Evolutionary conservation across 495 filamentous ascomycete genomes (phyloP).

Genomic region (Lasiosphaeria ovina): DNA sequence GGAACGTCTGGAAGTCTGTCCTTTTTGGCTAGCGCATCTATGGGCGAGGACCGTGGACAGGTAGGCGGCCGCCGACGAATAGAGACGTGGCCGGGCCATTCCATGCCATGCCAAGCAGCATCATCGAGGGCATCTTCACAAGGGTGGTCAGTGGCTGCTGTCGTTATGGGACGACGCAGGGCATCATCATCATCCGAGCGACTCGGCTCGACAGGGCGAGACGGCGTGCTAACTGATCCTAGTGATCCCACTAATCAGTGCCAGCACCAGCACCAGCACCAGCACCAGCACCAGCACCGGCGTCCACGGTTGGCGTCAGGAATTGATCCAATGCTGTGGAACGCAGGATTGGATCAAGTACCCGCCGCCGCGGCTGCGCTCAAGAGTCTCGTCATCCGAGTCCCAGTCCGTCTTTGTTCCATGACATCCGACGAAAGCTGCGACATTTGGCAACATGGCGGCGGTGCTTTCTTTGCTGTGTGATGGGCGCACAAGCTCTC

Average conservation of each 20-base stretch:
- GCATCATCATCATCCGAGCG: too few relatives aligned
- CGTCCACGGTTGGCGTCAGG: neutral
- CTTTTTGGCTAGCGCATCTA: neutral
- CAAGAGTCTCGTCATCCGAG: too few relatives aligned
- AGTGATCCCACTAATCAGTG: neutral
- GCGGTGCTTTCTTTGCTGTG: too few relatives aligned
- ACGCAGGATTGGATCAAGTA: constrained; percentile 15
- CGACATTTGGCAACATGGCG: too few relatives aligned
- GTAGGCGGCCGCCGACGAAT: neutral
- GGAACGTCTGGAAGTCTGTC: constrained; percentile 34
- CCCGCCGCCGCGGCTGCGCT: constrained; percentile 7
- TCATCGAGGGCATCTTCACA: neutral
- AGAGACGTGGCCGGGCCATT: neutral
- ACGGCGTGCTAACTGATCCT: too few relatives aligned
- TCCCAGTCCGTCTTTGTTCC: too few relatives aligned
- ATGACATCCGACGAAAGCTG: too few relatives aligned
- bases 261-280: neutral
- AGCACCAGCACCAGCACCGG: neutral
- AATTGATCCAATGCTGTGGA: constrained; percentile 18
- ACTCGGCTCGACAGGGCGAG: too few relatives aligned
- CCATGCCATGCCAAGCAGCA: neutral
- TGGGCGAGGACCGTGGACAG: constrained; percentile 8
- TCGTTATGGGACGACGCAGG: too few relatives aligned
- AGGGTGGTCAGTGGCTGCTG: neutral
- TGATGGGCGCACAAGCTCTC: too few relatives aligned